Percentiles rank a stretch among this genome's conserved stretches.
These are phyloP conservation scores for Lachnellula arida DNA, from an alignment of 2,329 filamentous ascomycete genomes.

Conservation along the genomic window DNA sequence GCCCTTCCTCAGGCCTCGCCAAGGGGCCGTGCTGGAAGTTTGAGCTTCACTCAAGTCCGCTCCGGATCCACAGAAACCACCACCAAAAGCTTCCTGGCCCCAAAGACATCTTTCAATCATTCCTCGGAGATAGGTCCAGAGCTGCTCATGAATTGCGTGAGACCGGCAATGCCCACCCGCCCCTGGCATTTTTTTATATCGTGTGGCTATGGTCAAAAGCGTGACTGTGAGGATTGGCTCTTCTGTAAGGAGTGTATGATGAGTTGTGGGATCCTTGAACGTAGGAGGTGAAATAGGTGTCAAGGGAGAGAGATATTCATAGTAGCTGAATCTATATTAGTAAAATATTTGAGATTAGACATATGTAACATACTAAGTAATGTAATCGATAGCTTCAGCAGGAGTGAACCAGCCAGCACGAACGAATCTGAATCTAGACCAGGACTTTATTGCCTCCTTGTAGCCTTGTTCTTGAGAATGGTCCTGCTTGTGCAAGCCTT, in stretches of 20 bases:
- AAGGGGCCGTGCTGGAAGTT: slow-evolving; percentile 63
- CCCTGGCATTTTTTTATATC: slow-evolving; percentile 76
- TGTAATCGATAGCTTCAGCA: slow-evolving; percentile 86
- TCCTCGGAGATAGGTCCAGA: slow-evolving; percentile 89
- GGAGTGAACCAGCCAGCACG: slow-evolving; percentile 94
- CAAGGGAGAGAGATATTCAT: slow-evolving; percentile 82
- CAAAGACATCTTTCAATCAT: slow-evolving; percentile 96
- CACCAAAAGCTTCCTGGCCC: slow-evolving; percentile 94
- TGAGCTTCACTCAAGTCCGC: slow-evolving; percentile 49
- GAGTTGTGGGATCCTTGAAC: slow-evolving; percentile 75
- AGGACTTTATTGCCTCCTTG: slow-evolving; percentile 73
- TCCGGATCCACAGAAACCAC: slow-evolving; percentile 75
- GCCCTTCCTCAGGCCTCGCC: slow-evolving; percentile 67
- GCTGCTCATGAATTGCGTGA: slow-evolving; percentile 87
- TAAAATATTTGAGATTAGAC: background rate
- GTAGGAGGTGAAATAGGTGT: slow-evolving; percentile 93
- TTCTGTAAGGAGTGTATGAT: slow-evolving; percentile 75
- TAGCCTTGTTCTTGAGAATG: slow-evolving; percentile 49
- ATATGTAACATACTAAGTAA: slow-evolving; percentile 67
- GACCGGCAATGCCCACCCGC: slow-evolving; percentile 79
- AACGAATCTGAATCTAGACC: slow-evolving; percentile 91
- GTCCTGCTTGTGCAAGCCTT: slow-evolving; percentile 9
- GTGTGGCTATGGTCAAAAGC: slow-evolving; percentile 82
- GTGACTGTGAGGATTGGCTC: slow-evolving; percentile 93
- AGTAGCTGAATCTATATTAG: slow-evolving; percentile 59